A percentile compares a stretch with the other conserved stretches of the same genome.
Conservation (phyloP, 345 rosid genomes). For the Hirschfeldia incana region DNA sequence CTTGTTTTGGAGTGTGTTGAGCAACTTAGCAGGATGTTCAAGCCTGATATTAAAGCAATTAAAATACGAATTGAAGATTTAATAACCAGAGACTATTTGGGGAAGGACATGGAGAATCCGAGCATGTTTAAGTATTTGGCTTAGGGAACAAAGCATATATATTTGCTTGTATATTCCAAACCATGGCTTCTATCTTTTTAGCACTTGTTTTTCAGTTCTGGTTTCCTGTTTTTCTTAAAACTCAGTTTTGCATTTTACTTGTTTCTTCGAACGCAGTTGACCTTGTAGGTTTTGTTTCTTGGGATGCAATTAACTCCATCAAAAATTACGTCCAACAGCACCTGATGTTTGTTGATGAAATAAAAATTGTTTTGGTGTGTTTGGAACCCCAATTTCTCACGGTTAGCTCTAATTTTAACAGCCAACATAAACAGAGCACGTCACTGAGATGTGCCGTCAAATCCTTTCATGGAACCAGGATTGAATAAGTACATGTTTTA, state of each 20-base stretch:
- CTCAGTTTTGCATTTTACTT: background rate
- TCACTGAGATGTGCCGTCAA: no score
- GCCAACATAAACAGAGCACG: no score
- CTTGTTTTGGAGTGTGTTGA: conserved; percentile 84
- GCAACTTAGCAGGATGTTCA: conserved; percentile 93
- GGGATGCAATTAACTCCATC: background rate
- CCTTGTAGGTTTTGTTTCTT: background rate
- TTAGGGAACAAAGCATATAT: background rate
- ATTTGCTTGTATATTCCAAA: background rate
- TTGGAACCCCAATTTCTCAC: background rate
- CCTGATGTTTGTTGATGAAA: background rate
- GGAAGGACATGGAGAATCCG: background rate
- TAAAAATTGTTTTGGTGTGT: background rate
- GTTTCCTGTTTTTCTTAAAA: background rate
- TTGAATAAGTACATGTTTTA: no score
- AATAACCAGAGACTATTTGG: background rate
- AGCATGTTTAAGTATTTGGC: background rate
- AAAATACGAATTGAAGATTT: background rate
- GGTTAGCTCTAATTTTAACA: background rate
- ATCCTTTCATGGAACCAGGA: no score
- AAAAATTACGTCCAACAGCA: background rate
- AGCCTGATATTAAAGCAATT: conserved; percentile 33
- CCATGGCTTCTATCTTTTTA: background rate
- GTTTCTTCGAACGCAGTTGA: background rate
- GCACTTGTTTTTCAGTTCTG: background rate